Percentiles rank a stretch among this genome's conserved stretches.
Evolutionary conservation across 2,329 filamentous ascomycete species (phyloP).

Genomic region (Epichloe hybrida): DNA sequence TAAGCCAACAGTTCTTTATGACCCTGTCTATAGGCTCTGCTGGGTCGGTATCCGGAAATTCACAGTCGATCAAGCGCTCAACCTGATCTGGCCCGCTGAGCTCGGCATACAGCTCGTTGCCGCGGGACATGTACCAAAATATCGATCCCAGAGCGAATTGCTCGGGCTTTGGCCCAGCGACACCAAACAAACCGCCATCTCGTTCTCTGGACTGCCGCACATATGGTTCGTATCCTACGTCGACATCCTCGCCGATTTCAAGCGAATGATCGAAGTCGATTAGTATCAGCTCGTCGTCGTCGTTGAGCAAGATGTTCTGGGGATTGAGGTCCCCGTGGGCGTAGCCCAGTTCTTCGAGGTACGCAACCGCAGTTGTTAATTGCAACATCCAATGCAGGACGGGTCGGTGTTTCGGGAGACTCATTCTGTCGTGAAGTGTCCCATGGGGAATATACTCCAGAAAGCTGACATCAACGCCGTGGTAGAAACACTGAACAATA

Average conservation of each 20-base stretch:
- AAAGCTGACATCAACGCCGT: conserved; percentile 7
- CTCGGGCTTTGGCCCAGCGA: conserved; percentile 8
- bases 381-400: conserved; percentile 9
- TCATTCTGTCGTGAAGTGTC: conserved; percentile 7
- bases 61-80: conserved; percentile 6
- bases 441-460: conserved; percentile 7
- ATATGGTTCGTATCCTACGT: conserved; percentile 11
- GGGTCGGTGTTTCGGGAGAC: neutral
- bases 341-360: conserved; percentile 8
- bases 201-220: conserved; percentile 7
- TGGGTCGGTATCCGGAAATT: conserved; percentile 3
- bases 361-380: conserved; percentile 6
- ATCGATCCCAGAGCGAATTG: conserved; percentile 10
- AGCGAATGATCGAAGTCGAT: conserved; percentile 11
- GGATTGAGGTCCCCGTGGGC: conserved; percentile 10
- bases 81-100: conserved; percentile 6
- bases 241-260: conserved; percentile 3
- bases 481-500: conserved; percentile 6
- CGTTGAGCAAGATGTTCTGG: conserved; percentile 9
- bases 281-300: conserved; percentile 7
- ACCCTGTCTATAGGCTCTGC: conserved; percentile 8
- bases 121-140: conserved; percentile 10
- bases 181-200: conserved; percentile 4
- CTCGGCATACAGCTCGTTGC: conserved; percentile 9
- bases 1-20: conserved; percentile 9